Evolutionary conservation across 2,329 filamentous ascomycete species (phyloP).

Genomic region (Apiospora koreana): DNA sequence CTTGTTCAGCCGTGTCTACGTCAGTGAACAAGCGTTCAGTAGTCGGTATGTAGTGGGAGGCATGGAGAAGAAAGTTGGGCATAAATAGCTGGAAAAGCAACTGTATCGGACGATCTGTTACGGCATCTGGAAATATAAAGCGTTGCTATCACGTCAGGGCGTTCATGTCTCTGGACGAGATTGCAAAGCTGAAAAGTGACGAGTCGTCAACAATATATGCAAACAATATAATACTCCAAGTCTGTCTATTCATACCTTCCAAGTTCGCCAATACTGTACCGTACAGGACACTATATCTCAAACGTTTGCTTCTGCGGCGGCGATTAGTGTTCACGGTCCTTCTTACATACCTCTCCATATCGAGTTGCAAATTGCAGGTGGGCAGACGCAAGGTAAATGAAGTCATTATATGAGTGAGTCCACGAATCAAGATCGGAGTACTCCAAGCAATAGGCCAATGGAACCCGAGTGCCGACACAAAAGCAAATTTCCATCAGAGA

Average conservation of each 20-base stretch:
- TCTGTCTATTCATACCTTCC: neutral
- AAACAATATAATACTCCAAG: neutral
- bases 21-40: neutral
- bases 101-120: neutral
- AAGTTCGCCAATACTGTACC: neutral
- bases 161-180: neutral
- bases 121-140: neutral
- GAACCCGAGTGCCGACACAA: conserved; percentile 1
- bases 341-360: neutral
- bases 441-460: neutral
- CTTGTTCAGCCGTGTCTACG: neutral
- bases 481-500: neutral
- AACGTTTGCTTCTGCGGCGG: neutral
- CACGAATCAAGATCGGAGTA: neutral
- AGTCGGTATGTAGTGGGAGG: neutral
- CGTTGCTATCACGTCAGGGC: neutral
- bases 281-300: neutral
- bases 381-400: conserved; percentile 6
- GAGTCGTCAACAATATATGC: neutral
- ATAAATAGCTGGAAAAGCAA: neutral
- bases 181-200: neutral
- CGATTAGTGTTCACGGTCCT: neutral
- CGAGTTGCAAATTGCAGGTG: neutral
- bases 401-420: neutral
- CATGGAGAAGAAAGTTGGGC: neutral